Evolutionary conservation across 371 early-diverging fungal species (phyloP), one percentile per base, ranked within the genome.

Genomic region (Hamiltosporidium tvaerminnensis): DNA sequence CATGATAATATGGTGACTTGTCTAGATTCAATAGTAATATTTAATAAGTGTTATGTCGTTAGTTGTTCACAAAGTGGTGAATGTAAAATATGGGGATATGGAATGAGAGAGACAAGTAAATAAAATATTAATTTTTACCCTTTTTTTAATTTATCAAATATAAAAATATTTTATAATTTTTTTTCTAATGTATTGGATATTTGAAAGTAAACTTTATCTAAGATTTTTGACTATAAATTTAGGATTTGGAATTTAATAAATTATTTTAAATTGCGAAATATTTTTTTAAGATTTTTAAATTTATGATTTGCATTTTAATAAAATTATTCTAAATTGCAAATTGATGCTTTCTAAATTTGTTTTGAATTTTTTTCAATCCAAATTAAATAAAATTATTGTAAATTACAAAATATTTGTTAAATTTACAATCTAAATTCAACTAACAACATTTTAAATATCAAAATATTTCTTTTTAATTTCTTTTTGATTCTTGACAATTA

Each of bases 31-130:
- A 9, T 31, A 9, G n/a, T 12, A 32, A 12, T 5, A n/a, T 53
- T 9, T 53, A n/a, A n/a, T 7, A 53, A n/a, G 7, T 9, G 12
- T 31, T 9, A 9, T 12, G 35, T 53, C n/a, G 35, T 53, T 9
- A 53, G 10, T 35, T 5, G 31, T 9, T 53, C 53, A 5, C 53
- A 53, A 9, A n/a, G 32, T 12, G 53, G 53, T 9, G 53, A 53
- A 9, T 53, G 53, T 35, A 53, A 53, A 53, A 9, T 53, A 53
- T 53, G 53, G 53, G 5, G 35, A 9, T 44, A 44, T 44, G 14
- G 14, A 14, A 44, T 14, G 9, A 14, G 14, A 14, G 14, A 44
- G 14, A 9, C 44, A 9, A 14, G 14, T 44, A 44, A 14, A 44
- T 44, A 14, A 14, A 44, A 44, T 44, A 9, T 14, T 44, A 14